A percentile compares a stretch with the other conserved stretches of the same genome.
Evolutionary conservation across 2,329 filamentous ascomycete genomes (phyloP).

Genomic region (Rachicladosporium sp.): DNA sequence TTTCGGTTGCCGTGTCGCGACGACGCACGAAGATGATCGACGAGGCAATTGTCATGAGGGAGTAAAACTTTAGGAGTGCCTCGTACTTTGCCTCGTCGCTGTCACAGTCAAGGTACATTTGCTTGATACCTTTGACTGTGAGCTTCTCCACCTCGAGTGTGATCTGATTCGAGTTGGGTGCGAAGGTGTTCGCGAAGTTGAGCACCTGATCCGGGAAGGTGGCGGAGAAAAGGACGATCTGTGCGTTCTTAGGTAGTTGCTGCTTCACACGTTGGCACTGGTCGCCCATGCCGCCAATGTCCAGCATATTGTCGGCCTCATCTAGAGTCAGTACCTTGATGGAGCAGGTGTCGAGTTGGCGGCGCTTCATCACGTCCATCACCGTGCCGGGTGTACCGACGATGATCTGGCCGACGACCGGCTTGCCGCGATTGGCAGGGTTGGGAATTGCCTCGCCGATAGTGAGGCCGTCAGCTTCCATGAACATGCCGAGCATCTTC

Average conservation of each 20-base stretch:
- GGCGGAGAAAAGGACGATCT: slow-evolving; percentile 89
- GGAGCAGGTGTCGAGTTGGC: slow-evolving; percentile 57
- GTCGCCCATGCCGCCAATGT: slow-evolving; percentile 87
- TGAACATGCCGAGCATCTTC: slow-evolving; percentile 69
- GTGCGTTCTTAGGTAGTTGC: slow-evolving; percentile 60
- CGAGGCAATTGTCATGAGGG: slow-evolving; percentile 88
- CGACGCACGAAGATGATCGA: slow-evolving; percentile 99
- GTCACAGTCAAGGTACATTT: slow-evolving; percentile 92
- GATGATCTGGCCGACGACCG: slow-evolving; percentile 64
- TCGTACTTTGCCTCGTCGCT: slow-evolving; percentile 74
- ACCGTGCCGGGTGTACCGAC: slow-evolving; percentile 92
- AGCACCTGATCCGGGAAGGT: slow-evolving; percentile 83
- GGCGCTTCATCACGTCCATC: slow-evolving; percentile 69
- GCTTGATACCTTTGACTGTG: slow-evolving; percentile 92
- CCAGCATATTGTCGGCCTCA: slow-evolving; percentile 98
- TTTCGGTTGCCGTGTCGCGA: slow-evolving; percentile 71
- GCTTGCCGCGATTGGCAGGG: slow-evolving; percentile 53
- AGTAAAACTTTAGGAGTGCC: slow-evolving; percentile 83
- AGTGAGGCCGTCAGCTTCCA: slow-evolving; percentile 49
- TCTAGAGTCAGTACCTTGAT: slow-evolving; percentile 82
- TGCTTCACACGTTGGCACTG: slow-evolving; percentile 83
- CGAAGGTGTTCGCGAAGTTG: slow-evolving; percentile 70
- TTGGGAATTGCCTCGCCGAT: slow-evolving; percentile 78
- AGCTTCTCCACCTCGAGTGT: slow-evolving; percentile 82
- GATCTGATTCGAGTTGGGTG: slow-evolving; percentile 74